phyloP scores from a whole-genome alignment of 352 stramenopile genomes.

The Phytophthora cryptogea region DNA sequence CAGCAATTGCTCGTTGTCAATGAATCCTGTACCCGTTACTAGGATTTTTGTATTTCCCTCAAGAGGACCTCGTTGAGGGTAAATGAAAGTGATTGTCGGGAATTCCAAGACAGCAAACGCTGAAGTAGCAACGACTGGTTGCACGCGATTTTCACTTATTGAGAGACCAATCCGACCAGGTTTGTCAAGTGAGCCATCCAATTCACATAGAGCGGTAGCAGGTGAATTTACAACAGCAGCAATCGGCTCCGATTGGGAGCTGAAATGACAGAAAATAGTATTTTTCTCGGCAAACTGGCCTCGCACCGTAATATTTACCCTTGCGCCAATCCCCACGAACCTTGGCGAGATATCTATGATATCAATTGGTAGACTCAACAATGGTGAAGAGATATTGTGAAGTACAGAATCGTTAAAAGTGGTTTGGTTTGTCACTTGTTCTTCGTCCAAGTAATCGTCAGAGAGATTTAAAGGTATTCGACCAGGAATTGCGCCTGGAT shows the following conservation, averaged over 20 bases:
- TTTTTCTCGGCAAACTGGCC: constrained; percentile 31
- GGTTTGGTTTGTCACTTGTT: neutral
- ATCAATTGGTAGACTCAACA: neutral
- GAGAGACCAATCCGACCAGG: constrained; percentile 15
- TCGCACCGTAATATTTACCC: constrained; percentile 38
- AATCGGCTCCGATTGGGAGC: constrained; percentile 5
- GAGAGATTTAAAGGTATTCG: constrained; percentile 4
- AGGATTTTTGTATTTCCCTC: constrained; percentile 28
- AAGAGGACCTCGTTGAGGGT: constrained; percentile 20
- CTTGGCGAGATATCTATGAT: constrained; percentile 29
- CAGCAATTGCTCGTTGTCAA: constrained; percentile 17
- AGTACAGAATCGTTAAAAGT: neutral
- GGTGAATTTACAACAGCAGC: constrained; percentile 19
- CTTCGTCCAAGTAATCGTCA: neutral
- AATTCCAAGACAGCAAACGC: constrained; percentile 17
- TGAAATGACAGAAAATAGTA: constrained; percentile 36
- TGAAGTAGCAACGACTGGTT: constrained; percentile 5
- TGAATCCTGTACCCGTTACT: constrained; percentile 23
- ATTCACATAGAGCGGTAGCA: constrained; percentile 27
- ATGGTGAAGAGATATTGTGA: neutral
- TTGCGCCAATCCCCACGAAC: constrained; percentile 12
- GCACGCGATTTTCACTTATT: constrained; percentile 18
- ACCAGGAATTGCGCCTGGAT: constrained; percentile 14
- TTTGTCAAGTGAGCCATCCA: constrained; percentile 9
- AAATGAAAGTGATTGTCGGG: constrained; percentile 26